Percentiles rank a stretch among this genome's conserved stretches.
Evolutionary conservation across 345 rosid genomes (phyloP).

Genomic region (Melaleuca quinquenervia): DNA sequence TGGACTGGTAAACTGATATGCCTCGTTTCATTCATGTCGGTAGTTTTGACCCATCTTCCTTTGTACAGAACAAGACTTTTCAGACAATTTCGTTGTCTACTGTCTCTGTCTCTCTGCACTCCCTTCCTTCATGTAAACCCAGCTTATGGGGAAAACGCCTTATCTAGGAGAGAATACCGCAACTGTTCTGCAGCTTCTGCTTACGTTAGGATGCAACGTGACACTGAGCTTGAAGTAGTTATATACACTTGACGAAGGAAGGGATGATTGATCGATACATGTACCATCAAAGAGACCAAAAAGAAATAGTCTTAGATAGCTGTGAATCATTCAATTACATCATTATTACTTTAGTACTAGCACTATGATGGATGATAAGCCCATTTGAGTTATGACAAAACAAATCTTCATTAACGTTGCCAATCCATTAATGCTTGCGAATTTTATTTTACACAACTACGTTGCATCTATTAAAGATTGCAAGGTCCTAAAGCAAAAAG

Average conservation of each 20-base stretch:
- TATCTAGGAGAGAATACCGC: not conserved
- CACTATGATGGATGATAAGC: not conserved
- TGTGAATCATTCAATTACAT: not conserved
- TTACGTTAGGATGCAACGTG: not conserved
- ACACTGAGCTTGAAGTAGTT: not conserved
- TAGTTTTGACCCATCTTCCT: not conserved
- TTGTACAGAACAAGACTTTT: not conserved
- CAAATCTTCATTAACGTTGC: not conserved
- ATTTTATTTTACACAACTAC: not conserved
- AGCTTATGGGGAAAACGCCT: not conserved
- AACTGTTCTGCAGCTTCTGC: not conserved
- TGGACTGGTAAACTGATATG: slow-evolving; percentile 51
- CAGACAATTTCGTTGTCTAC: not conserved
- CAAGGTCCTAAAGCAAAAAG: not conserved
- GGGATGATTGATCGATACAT: not conserved
- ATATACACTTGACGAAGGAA: not conserved
- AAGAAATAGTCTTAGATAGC: not conserved
- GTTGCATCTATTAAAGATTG: not conserved
- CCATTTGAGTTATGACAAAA: not conserved
- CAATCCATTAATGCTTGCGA: not conserved
- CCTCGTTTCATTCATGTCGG: not conserved
- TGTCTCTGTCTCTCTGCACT: not conserved
- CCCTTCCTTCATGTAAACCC: not conserved
- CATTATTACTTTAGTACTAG: not conserved
- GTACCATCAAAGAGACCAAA: not conserved